These are phyloP conservation scores for Amylocarpus encephaloides DNA, from an alignment of 2,329 filamentous ascomycete genomes.

Conservation along the genomic window DNA sequence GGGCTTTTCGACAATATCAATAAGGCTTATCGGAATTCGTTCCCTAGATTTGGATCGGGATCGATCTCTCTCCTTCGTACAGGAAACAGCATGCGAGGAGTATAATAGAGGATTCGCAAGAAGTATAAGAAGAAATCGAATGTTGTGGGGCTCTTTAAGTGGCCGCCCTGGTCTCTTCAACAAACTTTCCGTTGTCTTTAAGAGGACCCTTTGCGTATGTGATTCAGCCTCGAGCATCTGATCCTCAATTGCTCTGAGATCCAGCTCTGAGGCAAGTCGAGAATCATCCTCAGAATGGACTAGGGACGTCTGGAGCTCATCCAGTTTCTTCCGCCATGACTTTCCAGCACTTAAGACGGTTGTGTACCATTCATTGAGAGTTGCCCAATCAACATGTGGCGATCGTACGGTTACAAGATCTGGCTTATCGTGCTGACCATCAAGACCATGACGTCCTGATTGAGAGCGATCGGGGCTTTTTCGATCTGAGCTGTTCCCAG, in stretches of 20 bases:
- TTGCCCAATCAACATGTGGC: slow-evolving; percentile 69
- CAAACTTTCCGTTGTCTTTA: slow-evolving; percentile 73
- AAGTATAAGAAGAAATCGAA: slow-evolving; percentile 72
- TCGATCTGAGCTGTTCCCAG: slow-evolving; percentile 45
- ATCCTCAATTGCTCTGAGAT: slow-evolving; percentile 41
- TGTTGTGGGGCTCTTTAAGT: slow-evolving; percentile 60
- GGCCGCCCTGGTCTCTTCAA: slow-evolving; percentile 72
- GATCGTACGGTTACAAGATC: slow-evolving; percentile 50
- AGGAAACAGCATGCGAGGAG: slow-evolving; percentile 29
- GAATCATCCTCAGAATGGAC: slow-evolving; percentile 16
- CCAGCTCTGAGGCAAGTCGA: slow-evolving; percentile 16
- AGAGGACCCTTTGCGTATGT: slow-evolving; percentile 61
- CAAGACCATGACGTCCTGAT: slow-evolving; percentile 27
- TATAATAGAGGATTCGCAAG: slow-evolving; percentile 73
- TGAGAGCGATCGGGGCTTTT: slow-evolving; percentile 33
- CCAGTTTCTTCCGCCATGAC: slow-evolving; percentile 57
- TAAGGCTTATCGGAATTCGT: slow-evolving; percentile 3
- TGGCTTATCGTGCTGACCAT: slow-evolving; percentile 6
- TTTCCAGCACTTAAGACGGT: slow-evolving; percentile 60
- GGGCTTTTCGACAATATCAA: slow-evolving; percentile 3
- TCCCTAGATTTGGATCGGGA: slow-evolving; percentile 24
- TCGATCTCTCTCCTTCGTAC: slow-evolving; percentile 10
- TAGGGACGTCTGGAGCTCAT: slow-evolving; percentile 40
- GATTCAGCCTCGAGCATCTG: slow-evolving; percentile 56
- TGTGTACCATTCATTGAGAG: slow-evolving; percentile 69